Percentiles rank a stretch among this genome's conserved stretches.
Evolutionary conservation across 225 moss, liverwort and hornwort genomes (phyloP).

Genomic region (Marchantia polymorpha): DNA sequence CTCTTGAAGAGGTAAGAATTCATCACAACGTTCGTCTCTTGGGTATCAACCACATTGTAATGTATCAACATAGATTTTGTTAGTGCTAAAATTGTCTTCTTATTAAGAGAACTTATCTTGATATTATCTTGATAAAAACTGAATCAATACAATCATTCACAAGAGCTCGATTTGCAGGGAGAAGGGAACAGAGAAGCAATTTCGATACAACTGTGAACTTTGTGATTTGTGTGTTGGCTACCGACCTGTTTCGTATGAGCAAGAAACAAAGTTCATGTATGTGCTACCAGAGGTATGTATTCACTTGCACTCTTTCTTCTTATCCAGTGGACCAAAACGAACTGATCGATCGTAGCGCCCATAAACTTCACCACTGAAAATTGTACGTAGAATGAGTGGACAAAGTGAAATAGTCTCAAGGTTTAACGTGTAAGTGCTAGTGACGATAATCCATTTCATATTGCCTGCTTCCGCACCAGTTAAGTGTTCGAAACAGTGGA

Average conservation of each 20-base stretch:
- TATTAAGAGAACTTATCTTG: background rate
- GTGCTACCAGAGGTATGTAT: constrained; percentile 31
- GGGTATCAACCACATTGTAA: background rate
- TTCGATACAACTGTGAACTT: constrained; percentile 34
- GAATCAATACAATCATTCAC: background rate
- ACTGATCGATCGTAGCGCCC: background rate
- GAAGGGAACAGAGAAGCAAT: constrained; percentile 39
- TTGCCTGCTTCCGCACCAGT: too few species aligned
- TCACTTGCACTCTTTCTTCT: background rate
- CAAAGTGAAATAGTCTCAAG: too few species aligned
- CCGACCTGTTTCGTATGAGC: constrained; percentile 28
- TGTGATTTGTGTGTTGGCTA: constrained; percentile 39
- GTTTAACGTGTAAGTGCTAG: too few species aligned
- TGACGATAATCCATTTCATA: too few species aligned
- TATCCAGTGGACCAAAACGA: background rate
- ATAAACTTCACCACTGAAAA: background rate
- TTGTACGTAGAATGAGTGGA: background rate
- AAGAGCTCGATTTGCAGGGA: constrained; percentile 21
- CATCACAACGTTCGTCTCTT: too few species aligned
- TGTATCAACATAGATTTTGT: background rate
- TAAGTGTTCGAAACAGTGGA: too few species aligned
- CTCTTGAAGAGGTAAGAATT: constrained; percentile 28
- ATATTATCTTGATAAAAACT: background rate
- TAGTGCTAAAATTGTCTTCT: background rate
- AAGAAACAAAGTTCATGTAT: constrained; percentile 35